Base-by-base conservation (phyloP, 2,329 filamentous ascomycete species). In the Chlorencoelia australis region DNA sequence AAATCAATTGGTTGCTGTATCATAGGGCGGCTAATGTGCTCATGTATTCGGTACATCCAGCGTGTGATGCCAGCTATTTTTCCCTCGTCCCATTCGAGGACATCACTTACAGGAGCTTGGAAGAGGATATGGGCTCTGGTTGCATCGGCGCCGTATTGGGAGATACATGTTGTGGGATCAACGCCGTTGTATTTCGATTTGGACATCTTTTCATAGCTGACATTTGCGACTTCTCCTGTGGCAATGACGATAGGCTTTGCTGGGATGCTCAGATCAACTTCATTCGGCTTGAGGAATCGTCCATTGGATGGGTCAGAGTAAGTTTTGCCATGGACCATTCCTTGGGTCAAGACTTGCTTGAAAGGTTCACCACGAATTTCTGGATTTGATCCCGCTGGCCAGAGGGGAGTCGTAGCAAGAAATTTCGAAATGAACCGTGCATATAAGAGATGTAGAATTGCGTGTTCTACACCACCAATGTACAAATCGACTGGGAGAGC, bases 111-210 rank as follows among this genome's bases (percentile, higher is more conserved):
- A 0, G 87, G 85, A 1, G 87, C 87, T 50, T 88, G 82, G 64
- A 94, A 94, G 5, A 94, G 69, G 55, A 94, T 83, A 55, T 94
- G 87, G 4, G 85, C 85, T 38, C 87, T 69, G 2, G 83, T 87
- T 5, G 83, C 79, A 57, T 94, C 87, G 2, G 86, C 83, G 15
- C 87, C 87, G 49, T 91, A 80, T 47, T 73, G 75, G 6, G 68
- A 62, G 39, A 91, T 84, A 45, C 81, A 82, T 0, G 64, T 66
- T 0, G 73, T 76, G 0, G 87, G 87, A 53, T 94, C 85, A 5
- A 94, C 84, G 17, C 87, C 87, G 53, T 94, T 94, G 62, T 91
- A 70, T 59, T 94, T 94, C 51, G 84, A 93, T 62, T 94, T 94
- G 25, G 83, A 91, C 87, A 94, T 94, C 56, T 94, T 94, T 57